Evolutionary conservation across 116 monocot species (phyloP).

Genomic region (Iris pallida): DNA sequence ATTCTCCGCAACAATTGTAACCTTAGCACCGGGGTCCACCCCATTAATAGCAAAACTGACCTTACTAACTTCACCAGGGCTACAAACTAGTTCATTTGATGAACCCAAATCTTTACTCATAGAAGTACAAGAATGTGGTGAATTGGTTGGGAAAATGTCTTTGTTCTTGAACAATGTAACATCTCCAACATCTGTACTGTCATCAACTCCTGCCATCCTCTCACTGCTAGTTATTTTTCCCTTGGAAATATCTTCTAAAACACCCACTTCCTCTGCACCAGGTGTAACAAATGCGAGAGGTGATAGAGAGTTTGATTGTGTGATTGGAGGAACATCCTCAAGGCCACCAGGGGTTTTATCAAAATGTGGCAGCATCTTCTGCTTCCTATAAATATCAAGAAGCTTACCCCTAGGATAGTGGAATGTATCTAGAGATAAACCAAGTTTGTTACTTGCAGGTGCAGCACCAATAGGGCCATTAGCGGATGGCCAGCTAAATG

Average conservation of each 20-base stretch:
- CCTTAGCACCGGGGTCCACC: constrained; percentile 9
- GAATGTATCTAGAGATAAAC: constrained; percentile 25
- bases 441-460: constrained; percentile 22
- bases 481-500: constrained; percentile 17
- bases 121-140: neutral
- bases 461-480: constrained; percentile 58
- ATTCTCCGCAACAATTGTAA: constrained; percentile 7
- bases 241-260: constrained; percentile 71
- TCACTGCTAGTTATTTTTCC: constrained; percentile 65
- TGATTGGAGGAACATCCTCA: constrained; percentile 47
- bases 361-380: constrained; percentile 25
- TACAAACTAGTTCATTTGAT: constrained; percentile 2
- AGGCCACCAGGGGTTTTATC: constrained; percentile 30
- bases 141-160: constrained; percentile 6
- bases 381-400: constrained; percentile 92
- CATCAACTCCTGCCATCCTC: constrained; percentile 9
- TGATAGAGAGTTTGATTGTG: constrained; percentile 25
- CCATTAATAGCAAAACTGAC: neutral
- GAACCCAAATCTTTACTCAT: neutral
- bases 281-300: constrained; percentile 86
- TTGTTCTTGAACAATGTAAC: neutral
- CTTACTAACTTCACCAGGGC: neutral
- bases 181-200: constrained; percentile 25
- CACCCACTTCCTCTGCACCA: constrained; percentile 68
- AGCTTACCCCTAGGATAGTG: constrained; percentile 92